Evolutionary conservation across 1,139 yeast species (phyloP), one percentile per base, ranked within the genome.

Genomic region (Casaregolazyma suthepensis): DNA sequence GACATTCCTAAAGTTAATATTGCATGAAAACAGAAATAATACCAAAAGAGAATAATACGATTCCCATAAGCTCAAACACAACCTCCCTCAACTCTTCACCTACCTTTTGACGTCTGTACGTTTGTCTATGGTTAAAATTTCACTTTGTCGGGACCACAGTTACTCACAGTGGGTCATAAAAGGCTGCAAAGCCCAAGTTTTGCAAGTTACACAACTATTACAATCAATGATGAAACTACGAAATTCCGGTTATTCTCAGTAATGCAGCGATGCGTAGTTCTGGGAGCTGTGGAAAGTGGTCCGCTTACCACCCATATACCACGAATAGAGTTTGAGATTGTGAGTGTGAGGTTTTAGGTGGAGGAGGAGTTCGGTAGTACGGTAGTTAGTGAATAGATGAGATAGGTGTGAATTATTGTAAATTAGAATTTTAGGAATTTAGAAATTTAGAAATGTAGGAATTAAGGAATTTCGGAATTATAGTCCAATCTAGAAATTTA

Each of bases 171-270:
- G 48, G 18, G 18, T 26, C 15, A 43, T 43, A 50, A 50, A 50
- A 23, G 23, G 38, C 31, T 18, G 13, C n/a, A 7, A 12, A 17
- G 18, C 44, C 48, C 22, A 35, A 54, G 44, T 58, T 61, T 63
- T 61, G 59, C 64, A 67, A 71, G 75, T 61, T 68, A 62, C 77
- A 78, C 85, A 80, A 80, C 85, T 80, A 80, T 77, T 74, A 72
- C 85, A 80, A 82, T 78, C 84, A 71, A 78, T 79, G 84, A 80
- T 66, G 84, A 80, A 67, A 67, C 77, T 74, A 68, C 45, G 22
- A 17, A 29, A 12, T 29, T 40, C 51, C 44, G 43, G 26, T 61
- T 64, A 65, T 58, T 66, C 74, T 70, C 71, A 80, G 78, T 76
- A 44, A 54, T 50, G 51, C 65, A 62, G 63, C 61, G 61, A 53